Conservation (phyloP, 2,329 filamentous ascomycete genomes). For the Hypoxylon sp. region DNA sequence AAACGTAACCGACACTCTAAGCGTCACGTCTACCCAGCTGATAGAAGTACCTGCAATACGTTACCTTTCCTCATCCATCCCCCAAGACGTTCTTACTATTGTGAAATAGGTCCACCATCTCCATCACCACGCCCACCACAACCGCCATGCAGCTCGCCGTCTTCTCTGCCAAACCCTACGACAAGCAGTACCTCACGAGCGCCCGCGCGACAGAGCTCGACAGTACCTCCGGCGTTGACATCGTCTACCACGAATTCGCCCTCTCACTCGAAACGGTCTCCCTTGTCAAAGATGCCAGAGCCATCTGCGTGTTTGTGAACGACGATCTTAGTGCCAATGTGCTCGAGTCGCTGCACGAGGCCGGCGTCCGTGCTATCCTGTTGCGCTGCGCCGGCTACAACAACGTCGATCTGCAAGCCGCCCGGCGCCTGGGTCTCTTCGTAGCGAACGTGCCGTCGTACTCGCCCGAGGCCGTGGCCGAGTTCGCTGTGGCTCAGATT, state of each 20-base stretch:
- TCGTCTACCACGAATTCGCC: constrained; percentile 70
- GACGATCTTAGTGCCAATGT: constrained; percentile 67
- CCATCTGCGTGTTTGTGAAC: constrained; percentile 78
- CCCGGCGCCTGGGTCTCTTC: constrained; percentile 66
- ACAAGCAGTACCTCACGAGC: constrained; percentile 65
- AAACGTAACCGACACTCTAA: neutral
- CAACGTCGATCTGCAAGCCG: constrained; percentile 71
- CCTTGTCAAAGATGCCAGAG: constrained; percentile 65
- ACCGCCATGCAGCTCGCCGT: constrained; percentile 64
- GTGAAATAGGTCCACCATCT: constrained; percentile 2
- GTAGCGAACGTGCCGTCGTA: constrained; percentile 77
- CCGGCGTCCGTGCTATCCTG: constrained; percentile 69
- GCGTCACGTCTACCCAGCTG: neutral
- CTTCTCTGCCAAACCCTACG: constrained; percentile 75
- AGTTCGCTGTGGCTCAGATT: constrained; percentile 75
- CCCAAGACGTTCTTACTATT: neutral
- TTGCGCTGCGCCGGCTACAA: constrained; percentile 78
- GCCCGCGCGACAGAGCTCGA: constrained; percentile 54
- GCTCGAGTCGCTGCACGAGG: constrained; percentile 61
- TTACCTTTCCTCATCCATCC: neutral
- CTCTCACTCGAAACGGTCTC: constrained; percentile 67
- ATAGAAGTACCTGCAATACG: no score
- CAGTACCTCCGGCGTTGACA: constrained; percentile 57
- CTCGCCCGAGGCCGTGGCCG: constrained; percentile 76
- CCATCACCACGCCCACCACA: neutral